These are phyloP conservation scores for Suhomyces bolitotheri DNA, from an alignment of 1,139 yeast species.

Conservation along the genomic window DNA sequence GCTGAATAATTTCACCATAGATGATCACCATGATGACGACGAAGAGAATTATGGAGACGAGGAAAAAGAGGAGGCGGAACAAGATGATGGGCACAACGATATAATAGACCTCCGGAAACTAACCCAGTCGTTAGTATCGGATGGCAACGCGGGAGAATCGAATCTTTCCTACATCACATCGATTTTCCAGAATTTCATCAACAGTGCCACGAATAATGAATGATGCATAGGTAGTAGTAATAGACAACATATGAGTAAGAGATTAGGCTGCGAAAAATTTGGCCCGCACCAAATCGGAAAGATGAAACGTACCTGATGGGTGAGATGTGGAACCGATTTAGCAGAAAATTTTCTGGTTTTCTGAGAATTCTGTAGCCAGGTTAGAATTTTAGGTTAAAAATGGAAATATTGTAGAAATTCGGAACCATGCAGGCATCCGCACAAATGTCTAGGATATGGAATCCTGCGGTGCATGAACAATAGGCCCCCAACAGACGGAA, in stretches of 20 bases:
- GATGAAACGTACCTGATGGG: too few relatives aligned
- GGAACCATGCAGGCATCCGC: too few relatives aligned
- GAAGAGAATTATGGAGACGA: conserved; percentile 26
- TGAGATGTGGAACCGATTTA: too few relatives aligned
- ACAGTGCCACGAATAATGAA: conserved; percentile 16
- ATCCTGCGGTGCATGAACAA: too few relatives aligned
- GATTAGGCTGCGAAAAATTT: too few relatives aligned
- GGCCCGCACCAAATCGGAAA: too few relatives aligned
- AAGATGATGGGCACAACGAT: conserved; percentile 21
- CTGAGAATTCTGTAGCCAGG: too few relatives aligned
- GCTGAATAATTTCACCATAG: conserved; percentile 39
- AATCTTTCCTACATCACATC: conserved; percentile 37
- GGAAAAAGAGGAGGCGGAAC: conserved; percentile 20
- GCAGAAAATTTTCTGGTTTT: too few relatives aligned
- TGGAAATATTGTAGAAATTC: too few relatives aligned
- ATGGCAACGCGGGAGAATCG: conserved; percentile 10
- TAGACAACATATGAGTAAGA: background rate
- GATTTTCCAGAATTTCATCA: conserved; percentile 44
- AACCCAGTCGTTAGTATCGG: conserved; percentile 19
- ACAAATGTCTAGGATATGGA: too few relatives aligned
- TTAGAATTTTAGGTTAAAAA: too few relatives aligned
- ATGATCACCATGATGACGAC: conserved; percentile 21
- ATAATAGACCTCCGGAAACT: conserved; percentile 32
- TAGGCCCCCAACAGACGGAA: too few relatives aligned
- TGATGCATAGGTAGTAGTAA: background rate